A percentile compares a stretch with the other conserved stretches of the same genome.
Evolutionary conservation across 441 rosid genomes (phyloP).

Genomic region (Populus trichocarpa): DNA sequence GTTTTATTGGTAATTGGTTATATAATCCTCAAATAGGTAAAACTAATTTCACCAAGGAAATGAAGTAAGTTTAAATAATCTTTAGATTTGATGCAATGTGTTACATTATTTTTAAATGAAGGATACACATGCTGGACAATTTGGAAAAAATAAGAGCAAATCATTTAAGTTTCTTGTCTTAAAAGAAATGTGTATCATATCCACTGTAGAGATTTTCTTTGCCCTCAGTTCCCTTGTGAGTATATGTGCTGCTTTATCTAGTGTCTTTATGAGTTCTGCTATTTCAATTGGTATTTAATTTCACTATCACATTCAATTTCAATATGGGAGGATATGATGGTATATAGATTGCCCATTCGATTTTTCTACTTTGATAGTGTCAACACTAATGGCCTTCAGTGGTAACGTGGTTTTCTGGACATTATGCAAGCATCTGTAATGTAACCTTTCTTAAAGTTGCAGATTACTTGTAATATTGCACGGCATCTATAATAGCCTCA

Average conservation of each 20-base stretch:
- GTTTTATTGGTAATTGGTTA: neutral
- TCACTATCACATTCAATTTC: neutral
- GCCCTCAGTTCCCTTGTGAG: neutral
- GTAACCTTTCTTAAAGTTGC: neutral
- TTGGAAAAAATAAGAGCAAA: neutral
- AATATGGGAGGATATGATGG: neutral
- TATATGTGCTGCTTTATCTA: neutral
- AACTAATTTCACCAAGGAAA: neutral
- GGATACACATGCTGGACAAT: neutral
- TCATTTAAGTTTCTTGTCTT: neutral
- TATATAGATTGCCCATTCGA: neutral
- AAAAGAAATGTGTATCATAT: neutral
- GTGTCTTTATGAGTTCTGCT: neutral
- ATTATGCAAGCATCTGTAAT: neutral
- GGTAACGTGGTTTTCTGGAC: neutral
- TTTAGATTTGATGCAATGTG: neutral
- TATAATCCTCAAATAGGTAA: neutral
- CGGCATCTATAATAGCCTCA: neutral
- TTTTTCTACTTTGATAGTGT: neutral
- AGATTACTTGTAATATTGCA: neutral
- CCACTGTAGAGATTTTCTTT: neutral
- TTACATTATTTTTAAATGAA: neutral
- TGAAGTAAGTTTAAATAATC: neutral
- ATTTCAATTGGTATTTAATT: neutral
- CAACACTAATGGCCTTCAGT: neutral